Evolutionary conservation across 805 yeast genomes (phyloP).

Genomic region (Yarrowia keelungensis): DNA sequence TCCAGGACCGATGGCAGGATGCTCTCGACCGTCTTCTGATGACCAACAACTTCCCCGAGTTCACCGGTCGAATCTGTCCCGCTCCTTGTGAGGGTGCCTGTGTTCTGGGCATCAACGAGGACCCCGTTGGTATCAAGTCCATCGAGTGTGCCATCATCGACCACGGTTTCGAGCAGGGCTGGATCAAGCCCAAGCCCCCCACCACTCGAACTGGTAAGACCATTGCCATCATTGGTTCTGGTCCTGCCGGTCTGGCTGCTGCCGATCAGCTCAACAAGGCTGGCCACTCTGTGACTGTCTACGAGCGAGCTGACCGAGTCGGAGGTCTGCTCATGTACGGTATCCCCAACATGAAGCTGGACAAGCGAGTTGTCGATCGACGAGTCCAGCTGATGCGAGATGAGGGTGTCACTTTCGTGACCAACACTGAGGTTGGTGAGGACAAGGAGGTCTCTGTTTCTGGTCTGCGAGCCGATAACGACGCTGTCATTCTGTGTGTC

Average conservation of each 20-base stretch:
- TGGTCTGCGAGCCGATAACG: slow-evolving; percentile 67
- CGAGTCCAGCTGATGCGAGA: slow-evolving; percentile 89
- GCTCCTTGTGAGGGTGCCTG: slow-evolving; percentile 99
- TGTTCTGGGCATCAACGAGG: slow-evolving; percentile 89
- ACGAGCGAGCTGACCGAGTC: slow-evolving; percentile 91
- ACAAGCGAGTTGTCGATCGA: slow-evolving; percentile 89
- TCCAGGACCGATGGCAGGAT: slow-evolving; percentile 92
- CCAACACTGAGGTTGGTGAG: slow-evolving; percentile 83
- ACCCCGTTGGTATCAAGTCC: slow-evolving; percentile 95
- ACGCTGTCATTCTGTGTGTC: slow-evolving; percentile 89
- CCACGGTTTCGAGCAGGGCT: slow-evolving; percentile 93
- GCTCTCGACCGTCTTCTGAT: slow-evolving; percentile 89
- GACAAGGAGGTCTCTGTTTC: slow-evolving; percentile 66
- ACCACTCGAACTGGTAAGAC: slow-evolving; percentile 78
- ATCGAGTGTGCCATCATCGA: slow-evolving; percentile 96
- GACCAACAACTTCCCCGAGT: slow-evolving; percentile 99
- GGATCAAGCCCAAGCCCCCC: slow-evolving; percentile 90
- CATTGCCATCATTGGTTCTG: slow-evolving; percentile 91
- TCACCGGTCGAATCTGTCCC: slow-evolving; percentile 97
- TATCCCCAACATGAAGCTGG: slow-evolving; percentile 98
- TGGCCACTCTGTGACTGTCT: slow-evolving; percentile 90
- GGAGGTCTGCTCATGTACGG: slow-evolving; percentile 99
- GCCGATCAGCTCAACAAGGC: slow-evolving; percentile 98
- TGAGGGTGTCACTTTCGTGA: slow-evolving; percentile 84
- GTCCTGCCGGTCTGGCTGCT: slow-evolving; percentile 95